These are phyloP conservation scores for Globisporangium nodosum DNA, from an alignment of 352 stramenopile genomes.

Conservation along the genomic window DNA sequence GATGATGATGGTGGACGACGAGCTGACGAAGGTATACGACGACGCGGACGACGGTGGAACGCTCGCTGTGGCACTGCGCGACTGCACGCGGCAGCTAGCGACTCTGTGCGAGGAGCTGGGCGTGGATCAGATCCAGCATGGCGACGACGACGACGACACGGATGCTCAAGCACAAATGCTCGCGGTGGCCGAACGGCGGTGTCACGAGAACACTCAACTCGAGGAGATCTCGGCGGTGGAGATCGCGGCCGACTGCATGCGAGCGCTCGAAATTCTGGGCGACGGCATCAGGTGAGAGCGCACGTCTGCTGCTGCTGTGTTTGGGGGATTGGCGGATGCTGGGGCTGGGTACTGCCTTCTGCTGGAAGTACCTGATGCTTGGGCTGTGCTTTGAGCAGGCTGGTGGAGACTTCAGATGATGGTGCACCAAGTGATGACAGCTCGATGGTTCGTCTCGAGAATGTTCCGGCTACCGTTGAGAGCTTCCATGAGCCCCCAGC, in stretches of 20 bases:
- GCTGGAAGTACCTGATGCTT: no score
- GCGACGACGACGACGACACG: neutral
- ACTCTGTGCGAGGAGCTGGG: slow-evolving; percentile 21
- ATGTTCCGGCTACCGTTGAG: no score
- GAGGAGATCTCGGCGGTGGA: neutral
- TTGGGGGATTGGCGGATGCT: neutral
- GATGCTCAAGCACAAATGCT: no score
- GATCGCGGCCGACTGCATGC: slow-evolving; percentile 10
- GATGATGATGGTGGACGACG: neutral
- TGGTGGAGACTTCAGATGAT: no score
- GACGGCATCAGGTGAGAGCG: neutral
- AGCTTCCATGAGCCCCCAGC: no score
- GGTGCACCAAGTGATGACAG: no score
- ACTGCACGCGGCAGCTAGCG: slow-evolving; percentile 18
- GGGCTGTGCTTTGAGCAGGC: no score
- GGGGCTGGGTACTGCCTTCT: no score
- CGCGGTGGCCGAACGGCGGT: neutral
- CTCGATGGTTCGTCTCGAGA: no score
- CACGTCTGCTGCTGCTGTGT: neutral
- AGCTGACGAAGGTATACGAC: neutral
- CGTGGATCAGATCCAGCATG: slow-evolving; percentile 6
- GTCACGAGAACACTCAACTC: neutral
- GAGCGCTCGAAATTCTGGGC: slow-evolving; percentile 21
- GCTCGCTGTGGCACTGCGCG: slow-evolving; percentile 1
- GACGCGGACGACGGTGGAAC: neutral